Evolutionary conservation across 2,329 filamentous ascomycete species (phyloP), one percentile per base, ranked within the genome.

Genomic region (Beauveria australis): DNA sequence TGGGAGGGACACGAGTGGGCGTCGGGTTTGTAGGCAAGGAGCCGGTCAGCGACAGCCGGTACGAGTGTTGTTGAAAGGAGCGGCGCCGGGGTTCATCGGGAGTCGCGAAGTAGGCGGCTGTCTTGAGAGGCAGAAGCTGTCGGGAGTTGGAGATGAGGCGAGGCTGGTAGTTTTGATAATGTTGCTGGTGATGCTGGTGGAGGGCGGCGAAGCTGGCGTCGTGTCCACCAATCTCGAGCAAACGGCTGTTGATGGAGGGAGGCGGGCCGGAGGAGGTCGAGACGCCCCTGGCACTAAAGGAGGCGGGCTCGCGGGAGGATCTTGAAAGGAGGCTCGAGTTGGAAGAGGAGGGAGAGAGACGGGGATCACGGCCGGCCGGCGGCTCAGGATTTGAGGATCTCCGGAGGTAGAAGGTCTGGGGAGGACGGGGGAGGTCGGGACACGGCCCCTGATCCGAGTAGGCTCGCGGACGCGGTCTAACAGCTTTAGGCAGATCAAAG

Each of bases 1-100:
- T 84, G 8, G 81, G 81, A 18, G 81, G 80, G 46, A 83, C 75
- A 53, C 75, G 75, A 62, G 73, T 71, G 30, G 74, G 71, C 14
- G 68, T 67, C 49, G 72, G 67, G 51, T 72, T 68, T 37, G 64
- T 64, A 43, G 69, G 63, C 62, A 77, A 73, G 55, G 67, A 66
- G 62, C 66, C 67, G 60, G 65, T 71, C 57, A 69, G 67, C 52
- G 74, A 76, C 28, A 74, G 73, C 65, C 76, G 79, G 70, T 79
- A 82, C 24, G 81, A 83, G 61, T 81, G 71, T 24, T 81, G 71
- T 19, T 69, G 74, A 62, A 65, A 71, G 69, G 69, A 67, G 68
- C 69, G 69, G 59, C 67, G 66, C 63, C 76, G 77, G 69, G 73
- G 78, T 62, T 82, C 82, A 78, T 83, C 78, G 60, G 79, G 69